Conservation (phyloP, 2,329 filamentous ascomycete genomes). For the Pleurostoma richardsiae region DNA sequence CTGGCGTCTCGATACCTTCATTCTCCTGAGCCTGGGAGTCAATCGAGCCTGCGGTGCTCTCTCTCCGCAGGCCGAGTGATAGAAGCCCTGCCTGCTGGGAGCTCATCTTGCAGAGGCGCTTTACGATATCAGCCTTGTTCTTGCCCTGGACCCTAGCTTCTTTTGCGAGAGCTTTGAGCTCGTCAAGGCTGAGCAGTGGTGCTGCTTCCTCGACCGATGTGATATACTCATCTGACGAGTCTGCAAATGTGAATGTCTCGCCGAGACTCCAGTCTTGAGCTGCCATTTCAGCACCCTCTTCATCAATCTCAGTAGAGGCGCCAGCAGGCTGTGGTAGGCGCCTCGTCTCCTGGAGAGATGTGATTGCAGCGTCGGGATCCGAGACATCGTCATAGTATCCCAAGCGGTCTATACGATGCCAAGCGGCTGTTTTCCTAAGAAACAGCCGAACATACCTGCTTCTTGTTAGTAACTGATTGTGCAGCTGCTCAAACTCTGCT, state of each 20-base stretch:
- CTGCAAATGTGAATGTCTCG: constrained; percentile 69
- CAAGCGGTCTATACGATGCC: constrained; percentile 78
- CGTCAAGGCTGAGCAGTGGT: constrained; percentile 75
- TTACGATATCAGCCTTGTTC: constrained; percentile 76
- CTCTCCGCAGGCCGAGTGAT: constrained; percentile 61
- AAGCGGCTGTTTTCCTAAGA: constrained; percentile 82
- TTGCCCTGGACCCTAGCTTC: constrained; percentile 83
- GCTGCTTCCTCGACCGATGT: constrained; percentile 78
- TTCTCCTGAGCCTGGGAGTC: constrained; percentile 39
- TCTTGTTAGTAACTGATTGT: not conserved
- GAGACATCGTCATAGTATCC: constrained; percentile 80
- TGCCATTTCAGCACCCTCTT: constrained; percentile 21
- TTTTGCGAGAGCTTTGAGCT: constrained; percentile 78
- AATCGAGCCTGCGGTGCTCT: constrained; percentile 53
- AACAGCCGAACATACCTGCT: constrained; percentile 85
- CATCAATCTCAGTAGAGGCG: not conserved
- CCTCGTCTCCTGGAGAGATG: constrained; percentile 54
- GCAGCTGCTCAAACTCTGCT: not conserved
- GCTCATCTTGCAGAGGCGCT: constrained; percentile 68
- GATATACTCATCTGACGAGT: constrained; percentile 69
- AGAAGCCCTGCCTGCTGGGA: constrained; percentile 71
- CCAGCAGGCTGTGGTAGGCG: constrained; percentile 43
- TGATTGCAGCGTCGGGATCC: constrained; percentile 63
- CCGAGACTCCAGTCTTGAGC: constrained; percentile 41
- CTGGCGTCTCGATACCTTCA: constrained; percentile 23